Evolutionary conservation across 352 stramenopile species (phyloP), one percentile per base, ranked within the genome.

Genomic region (Pythium aphanidermatum): DNA sequence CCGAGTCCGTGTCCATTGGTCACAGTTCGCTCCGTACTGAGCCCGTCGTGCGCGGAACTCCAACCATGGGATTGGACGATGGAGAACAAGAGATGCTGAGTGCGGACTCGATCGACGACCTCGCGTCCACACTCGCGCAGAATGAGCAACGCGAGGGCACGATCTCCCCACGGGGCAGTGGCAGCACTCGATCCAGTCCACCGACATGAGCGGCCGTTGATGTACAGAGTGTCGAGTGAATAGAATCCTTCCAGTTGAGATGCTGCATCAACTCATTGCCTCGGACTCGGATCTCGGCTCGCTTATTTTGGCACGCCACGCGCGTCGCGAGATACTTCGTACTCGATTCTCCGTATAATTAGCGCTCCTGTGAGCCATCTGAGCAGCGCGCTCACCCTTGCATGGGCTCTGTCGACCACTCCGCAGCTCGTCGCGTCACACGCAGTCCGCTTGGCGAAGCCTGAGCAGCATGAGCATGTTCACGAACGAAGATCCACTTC

Each of bases 1-100:
- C 55, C 1, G 63, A 76, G 19, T 9, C 46, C 1, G 41, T 69
- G 0, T 55, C 58, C 2, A 16, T 64, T 9, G 46, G 56, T 2
- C 59, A 67, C 33, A 68, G 55, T 19, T 30, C 51, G 4, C 23
- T 73, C 2, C 27, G 27, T n/a, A 39, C 55, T 32, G 66, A 73
- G 38, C 66, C 66, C 12, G 39, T 45, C 8, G 28, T 48, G 11
- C 38, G 56, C 12, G 35, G 5, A 17, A 29, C 31, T 20, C 27
- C 28, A 25, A 21, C 3, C 14, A 5, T 16, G 17, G 20, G 28
- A 28, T n/a, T 20, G 17, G 31, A 50, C 8, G 16, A 45, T 23
- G 31, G 45, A 19, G 24, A 1, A 20, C 11, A 43, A 11, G 44
- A 43, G 1, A 43, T 53, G 23, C 30, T 65, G 28, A 58, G 30